Base-by-base conservation (phyloP, 2,329 filamentous ascomycete species). In the Pseudocercospora eumusae region DNA sequence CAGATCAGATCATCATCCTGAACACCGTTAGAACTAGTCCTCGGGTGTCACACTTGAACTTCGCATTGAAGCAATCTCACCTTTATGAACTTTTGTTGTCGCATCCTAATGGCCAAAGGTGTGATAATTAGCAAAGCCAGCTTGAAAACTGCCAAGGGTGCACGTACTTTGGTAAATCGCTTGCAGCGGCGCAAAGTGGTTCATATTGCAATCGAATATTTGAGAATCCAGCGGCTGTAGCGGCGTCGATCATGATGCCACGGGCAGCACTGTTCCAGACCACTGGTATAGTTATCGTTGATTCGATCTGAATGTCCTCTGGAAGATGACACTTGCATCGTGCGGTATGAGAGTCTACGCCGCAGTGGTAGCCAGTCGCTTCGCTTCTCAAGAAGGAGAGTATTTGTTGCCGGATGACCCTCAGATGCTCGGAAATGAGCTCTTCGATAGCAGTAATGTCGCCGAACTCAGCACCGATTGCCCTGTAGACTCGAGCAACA, bases 1-100 rank as follows among this genome's bases (percentile, higher is more conserved):
- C 49, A 53, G 49, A 53, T 8, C 18, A 23, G 13, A 53, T 53
- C 49, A 23, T 53, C 49, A 18, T 53, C 49, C 49, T 53, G 49
- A 28, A n/a, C 4, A 13, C 10, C 18, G 42, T n/a, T 11, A n/a
- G n/a, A n/a, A n/a, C n/a, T n/a, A 13, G 42, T 36, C 33, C 3
- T 36, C 33, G 2, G 5, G 11, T 13, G 2, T 11, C 28, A 13
- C 28, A 31, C 2, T 31, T 31, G 28, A 31, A 13, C 9, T 11
- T 31, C 28, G 28, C 28, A 31, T 2, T 10, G 28, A 31, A 31
- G 28, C 28, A 10, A 36, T 36, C 33, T 36, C 33, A 36, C 33
- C 33, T 36, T 36, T 13, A 36, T 36, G 15, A 36, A 13, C 4
- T 36, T 36, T 4, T 36, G 33, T 36, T 36, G 33, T 36, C 33